Percentiles rank a stretch among this genome's conserved stretches.
Conservation (phyloP, 768 basidiomycete species). For the Lanmaoa rubissima region DNA sequence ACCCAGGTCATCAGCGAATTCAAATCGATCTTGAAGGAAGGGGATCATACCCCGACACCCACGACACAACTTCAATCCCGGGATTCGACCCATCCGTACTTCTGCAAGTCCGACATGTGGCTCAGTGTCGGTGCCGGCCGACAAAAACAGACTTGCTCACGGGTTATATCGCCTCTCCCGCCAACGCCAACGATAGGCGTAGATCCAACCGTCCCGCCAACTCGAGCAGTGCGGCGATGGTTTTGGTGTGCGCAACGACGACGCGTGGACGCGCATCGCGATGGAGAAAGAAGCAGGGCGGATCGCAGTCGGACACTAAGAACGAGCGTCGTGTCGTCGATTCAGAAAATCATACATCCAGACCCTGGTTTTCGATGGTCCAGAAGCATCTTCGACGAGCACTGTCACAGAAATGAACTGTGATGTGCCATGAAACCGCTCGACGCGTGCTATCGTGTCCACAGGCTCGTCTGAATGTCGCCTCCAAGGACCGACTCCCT, state of each 20-base stretch:
- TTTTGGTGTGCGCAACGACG: constrained; percentile 47
- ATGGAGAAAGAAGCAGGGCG: constrained; percentile 39
- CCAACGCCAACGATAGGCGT: too few species aligned
- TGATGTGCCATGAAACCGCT: constrained; percentile 36
- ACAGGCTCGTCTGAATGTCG: constrained; percentile 59
- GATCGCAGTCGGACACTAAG: constrained; percentile 34
- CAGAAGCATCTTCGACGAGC: constrained; percentile 35
- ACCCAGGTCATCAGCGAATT: background rate
- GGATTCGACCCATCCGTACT: constrained; percentile 83
- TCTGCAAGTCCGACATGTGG: constrained; percentile 34
- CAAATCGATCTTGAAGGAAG: background rate
- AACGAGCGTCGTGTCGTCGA: background rate
- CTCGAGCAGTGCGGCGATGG: constrained; percentile 25
- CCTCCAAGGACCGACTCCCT: constrained; percentile 36
- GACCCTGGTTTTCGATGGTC: constrained; percentile 25
- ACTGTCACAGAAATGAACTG: constrained; percentile 39
- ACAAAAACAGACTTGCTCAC: constrained; percentile 13
- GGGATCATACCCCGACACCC: constrained; percentile 58
- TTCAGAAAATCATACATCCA: background rate
- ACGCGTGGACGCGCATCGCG: constrained; percentile 47
- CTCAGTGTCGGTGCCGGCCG: constrained; percentile 20
- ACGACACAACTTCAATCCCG: constrained; percentile 76
- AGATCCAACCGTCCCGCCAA: background rate
- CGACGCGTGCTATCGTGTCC: constrained; percentile 45
- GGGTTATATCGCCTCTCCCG: constrained; percentile 33